A percentile compares a stretch with the other conserved stretches of the same genome.
Conservation (phyloP, 2,329 filamentous ascomycete genomes). For the Trichoderma polysporum region DNA sequence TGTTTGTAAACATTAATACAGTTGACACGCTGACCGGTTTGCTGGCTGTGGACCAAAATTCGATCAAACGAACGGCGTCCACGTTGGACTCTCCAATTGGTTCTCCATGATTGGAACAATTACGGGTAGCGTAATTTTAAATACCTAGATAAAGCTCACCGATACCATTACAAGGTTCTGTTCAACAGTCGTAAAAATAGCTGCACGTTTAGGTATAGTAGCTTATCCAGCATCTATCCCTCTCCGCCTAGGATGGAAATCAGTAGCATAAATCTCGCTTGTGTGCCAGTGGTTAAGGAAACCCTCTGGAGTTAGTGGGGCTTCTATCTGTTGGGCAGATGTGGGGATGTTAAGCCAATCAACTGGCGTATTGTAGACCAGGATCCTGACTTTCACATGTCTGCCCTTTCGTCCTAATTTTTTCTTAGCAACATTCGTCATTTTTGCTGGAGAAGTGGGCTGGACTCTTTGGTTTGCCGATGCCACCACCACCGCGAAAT, state of each 20-base stretch:
- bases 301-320: slow-evolving; percentile 8
- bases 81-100: neutral
- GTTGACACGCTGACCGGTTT: neutral
- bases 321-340: slow-evolving; percentile 15
- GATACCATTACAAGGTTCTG: neutral
- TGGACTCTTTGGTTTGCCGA: neutral
- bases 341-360: neutral
- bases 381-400: slow-evolving; percentile 17
- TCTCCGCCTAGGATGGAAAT: neutral
- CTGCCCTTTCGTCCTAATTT: neutral
- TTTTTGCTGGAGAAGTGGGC: slow-evolving; percentile 12
- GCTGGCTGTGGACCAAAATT: neutral
- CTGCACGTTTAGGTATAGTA: neutral
- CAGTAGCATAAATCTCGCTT: slow-evolving; percentile 3
- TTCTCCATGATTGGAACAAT: neutral
- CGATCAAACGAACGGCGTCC: neutral
- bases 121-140: too few relatives aligned
- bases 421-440: slow-evolving; percentile 16
- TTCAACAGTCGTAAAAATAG: neutral
- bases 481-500: neutral
- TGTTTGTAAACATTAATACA: too few relatives aligned
- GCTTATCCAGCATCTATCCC: neutral
- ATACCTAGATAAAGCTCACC: neutral
- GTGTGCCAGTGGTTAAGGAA: slow-evolving; percentile 10
- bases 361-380: neutral